Conservation (phyloP, 306 rosid genomes). For the Rosa persica region DNA sequence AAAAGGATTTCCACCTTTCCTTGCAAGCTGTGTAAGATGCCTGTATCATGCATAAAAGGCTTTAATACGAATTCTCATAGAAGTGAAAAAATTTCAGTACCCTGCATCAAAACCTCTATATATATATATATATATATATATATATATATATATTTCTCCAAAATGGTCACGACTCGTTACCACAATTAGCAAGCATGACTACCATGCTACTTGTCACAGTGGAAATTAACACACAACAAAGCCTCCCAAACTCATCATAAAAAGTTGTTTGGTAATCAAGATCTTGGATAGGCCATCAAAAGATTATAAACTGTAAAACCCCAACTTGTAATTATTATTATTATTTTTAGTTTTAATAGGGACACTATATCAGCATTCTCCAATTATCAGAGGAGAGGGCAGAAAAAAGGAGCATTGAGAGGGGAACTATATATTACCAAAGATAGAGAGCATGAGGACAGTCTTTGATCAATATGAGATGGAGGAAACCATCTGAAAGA, state of each 20-base stretch:
- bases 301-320: not conserved
- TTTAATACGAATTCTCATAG: not conserved
- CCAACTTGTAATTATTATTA: not conserved
- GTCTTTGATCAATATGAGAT: constrained; percentile 78
- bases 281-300: not conserved
- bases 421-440: constrained; percentile 35
- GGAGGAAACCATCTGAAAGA: constrained; percentile 90
- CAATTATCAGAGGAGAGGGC: not conserved
- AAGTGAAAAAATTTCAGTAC: not conserved
- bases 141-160: not conserved
- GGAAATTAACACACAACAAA: not conserved
- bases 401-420: constrained; percentile 9
- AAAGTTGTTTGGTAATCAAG: not conserved
- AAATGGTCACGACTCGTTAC: not conserved
- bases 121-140: not conserved
- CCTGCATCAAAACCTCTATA: not conserved
- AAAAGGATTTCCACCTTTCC: constrained; percentile 78
- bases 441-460: constrained; percentile 81
- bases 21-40: constrained; percentile 87
- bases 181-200: not conserved
- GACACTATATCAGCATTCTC: not conserved
- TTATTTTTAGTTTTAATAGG: not conserved
- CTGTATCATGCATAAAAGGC: constrained; percentile 31
- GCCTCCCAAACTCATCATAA: not conserved
- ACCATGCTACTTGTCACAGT: not conserved